Conservation (phyloP, 2,329 filamentous ascomycete species). For the Didymella pomorum region DNA sequence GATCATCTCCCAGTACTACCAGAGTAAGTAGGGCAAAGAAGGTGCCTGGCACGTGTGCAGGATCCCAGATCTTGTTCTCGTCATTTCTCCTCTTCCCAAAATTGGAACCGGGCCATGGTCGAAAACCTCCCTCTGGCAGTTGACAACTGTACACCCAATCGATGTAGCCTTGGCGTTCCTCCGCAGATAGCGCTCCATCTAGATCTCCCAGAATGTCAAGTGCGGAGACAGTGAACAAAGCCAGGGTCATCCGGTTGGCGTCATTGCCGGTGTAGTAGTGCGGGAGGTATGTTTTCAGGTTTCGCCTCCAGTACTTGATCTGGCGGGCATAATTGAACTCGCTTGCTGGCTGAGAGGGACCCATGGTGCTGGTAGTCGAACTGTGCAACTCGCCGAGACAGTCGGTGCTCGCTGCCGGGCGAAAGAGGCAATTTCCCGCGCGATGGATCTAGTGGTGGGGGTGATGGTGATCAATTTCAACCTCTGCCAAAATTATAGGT, state of each 20-base stretch:
- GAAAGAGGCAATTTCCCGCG: slow-evolving; percentile 15
- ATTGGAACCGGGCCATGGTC: slow-evolving; percentile 78
- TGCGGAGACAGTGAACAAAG: slow-evolving; percentile 86
- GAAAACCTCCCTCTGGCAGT: slow-evolving; percentile 86
- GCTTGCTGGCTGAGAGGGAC: slow-evolving; percentile 17
- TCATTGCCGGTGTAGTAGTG: slow-evolving; percentile 86
- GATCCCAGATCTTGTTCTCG: slow-evolving; percentile 69
- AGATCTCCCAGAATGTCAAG: slow-evolving; percentile 79
- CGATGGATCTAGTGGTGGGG: slow-evolving; percentile 20
- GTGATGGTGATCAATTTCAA: slow-evolving; percentile 18
- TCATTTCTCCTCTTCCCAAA: slow-evolving; percentile 59
- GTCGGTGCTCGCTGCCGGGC: slow-evolving; percentile 13
- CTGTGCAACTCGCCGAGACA: slow-evolving; percentile 13
- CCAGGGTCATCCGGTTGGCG: slow-evolving; percentile 87
- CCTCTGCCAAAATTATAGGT: slow-evolving; percentile 11
- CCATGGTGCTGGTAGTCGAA: slow-evolving; percentile 14
- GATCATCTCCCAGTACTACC: slow-evolving; percentile 68
- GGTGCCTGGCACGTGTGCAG: slow-evolving; percentile 85
- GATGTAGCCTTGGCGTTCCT: slow-evolving; percentile 65
- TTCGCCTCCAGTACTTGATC: slow-evolving; percentile 91
- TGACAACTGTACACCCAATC: slow-evolving; percentile 88
- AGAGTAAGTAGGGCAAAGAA: slow-evolving; percentile 86
- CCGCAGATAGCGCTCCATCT: slow-evolving; percentile 60
- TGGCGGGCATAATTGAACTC: slow-evolving; percentile 61
- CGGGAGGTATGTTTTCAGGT: slow-evolving; percentile 81